Conservation (phyloP, 176 grass and related monocot species). For the Stipa capillata region DNA sequence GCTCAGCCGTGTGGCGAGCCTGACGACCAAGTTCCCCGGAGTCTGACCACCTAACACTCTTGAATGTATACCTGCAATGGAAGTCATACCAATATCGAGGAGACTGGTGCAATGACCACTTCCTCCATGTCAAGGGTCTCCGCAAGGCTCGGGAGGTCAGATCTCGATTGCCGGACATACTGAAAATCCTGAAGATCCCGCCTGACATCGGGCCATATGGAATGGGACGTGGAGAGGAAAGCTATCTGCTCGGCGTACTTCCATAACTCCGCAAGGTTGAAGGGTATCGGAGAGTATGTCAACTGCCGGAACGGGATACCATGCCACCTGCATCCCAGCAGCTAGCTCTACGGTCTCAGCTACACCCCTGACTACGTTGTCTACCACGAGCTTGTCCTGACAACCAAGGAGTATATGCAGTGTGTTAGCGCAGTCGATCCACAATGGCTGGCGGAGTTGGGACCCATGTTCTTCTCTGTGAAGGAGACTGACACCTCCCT, state of each 20-base stretch:
- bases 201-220: constrained; percentile 67
- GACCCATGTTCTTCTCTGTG: constrained; percentile 88
- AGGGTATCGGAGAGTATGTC: constrained; percentile 80
- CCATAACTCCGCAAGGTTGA: constrained; percentile 70
- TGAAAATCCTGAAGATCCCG: constrained; percentile 69
- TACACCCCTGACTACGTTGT: constrained; percentile 77
- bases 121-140: constrained; percentile 82
- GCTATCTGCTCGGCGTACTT: constrained; percentile 88
- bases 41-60: constrained; percentile 76
- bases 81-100: constrained; percentile 79
- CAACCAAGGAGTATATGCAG: constrained; percentile 91
- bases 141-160: constrained; percentile 83
- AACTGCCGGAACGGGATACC: constrained; percentile 89
- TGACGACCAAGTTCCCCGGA: too few relatives aligned
- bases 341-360: constrained; percentile 64
- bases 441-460: constrained; percentile 76
- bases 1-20: too few relatives aligned
- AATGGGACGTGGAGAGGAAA: constrained; percentile 78
- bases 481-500: constrained; percentile 70
- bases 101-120: constrained; percentile 92
- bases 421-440: constrained; percentile 82
- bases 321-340: constrained; percentile 83
- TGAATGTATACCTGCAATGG: constrained; percentile 86
- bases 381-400: constrained; percentile 81
- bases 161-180: constrained; percentile 69